Evolutionary conservation across 139 green algal species (phyloP).

Genomic region (Volvox africanus): DNA sequence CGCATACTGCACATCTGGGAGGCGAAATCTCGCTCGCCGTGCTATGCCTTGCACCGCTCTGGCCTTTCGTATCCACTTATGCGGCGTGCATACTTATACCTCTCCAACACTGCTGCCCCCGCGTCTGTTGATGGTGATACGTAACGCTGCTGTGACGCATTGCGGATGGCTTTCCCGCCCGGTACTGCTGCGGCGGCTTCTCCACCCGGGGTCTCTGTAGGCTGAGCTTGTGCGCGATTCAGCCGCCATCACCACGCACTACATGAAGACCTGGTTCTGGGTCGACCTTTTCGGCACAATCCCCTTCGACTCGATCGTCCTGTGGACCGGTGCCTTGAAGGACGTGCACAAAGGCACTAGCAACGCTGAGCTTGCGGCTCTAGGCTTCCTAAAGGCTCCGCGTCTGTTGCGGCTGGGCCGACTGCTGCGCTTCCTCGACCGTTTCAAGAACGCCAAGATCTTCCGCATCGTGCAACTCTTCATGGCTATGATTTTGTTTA

Average conservation of each 20-base stretch:
- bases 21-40: no score
- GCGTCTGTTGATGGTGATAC: background rate
- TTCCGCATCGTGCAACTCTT: slow-evolving; percentile 48
- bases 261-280: slow-evolving; percentile 54
- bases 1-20: no score
- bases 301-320: slow-evolving; percentile 41
- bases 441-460: slow-evolving; percentile 49
- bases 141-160: background rate
- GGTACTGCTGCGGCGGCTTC: no score
- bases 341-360: background rate
- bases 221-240: slow-evolving; percentile 45
- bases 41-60: background rate
- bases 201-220: background rate
- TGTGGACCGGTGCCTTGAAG: background rate
- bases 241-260: slow-evolving; percentile 15
- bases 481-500: slow-evolving; percentile 41
- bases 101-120: background rate
- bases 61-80: background rate
- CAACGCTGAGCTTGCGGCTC: slow-evolving; percentile 36
- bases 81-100: background rate
- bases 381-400: slow-evolving; percentile 56
- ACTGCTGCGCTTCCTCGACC: slow-evolving; percentile 45
- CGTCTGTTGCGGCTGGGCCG: slow-evolving; percentile 43
- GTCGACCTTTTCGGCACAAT: slow-evolving; percentile 50
- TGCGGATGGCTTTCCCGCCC: background rate